Conservation (phyloP, 495 filamentous ascomycete species). For the Penicillium atrosanguineum region DNA sequence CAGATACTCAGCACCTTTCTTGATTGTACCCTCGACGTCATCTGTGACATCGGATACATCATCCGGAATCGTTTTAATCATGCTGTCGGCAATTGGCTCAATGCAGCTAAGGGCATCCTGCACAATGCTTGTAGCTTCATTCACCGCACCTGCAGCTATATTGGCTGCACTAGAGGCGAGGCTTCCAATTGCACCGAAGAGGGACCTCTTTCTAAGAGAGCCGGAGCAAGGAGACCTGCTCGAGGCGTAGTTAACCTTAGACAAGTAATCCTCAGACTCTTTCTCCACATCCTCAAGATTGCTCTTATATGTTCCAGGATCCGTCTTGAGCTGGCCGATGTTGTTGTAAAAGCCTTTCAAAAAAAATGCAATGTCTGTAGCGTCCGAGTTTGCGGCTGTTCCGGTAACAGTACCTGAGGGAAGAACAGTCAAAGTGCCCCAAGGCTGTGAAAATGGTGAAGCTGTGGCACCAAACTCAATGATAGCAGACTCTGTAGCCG, state of each 20-base stretch:
- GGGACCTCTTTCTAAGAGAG: not conserved
- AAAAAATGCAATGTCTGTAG: not conserved
- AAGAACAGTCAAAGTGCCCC: not conserved
- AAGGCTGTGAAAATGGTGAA: not conserved
- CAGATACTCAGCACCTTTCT: constrained; percentile 2
- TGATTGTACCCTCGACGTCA: not conserved
- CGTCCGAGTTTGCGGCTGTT: not conserved
- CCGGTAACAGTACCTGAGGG: not conserved
- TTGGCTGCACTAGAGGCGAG: not conserved
- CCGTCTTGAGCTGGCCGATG: not conserved
- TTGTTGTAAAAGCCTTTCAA: not conserved
- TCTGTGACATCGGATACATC: not conserved
- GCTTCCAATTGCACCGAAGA: not conserved
- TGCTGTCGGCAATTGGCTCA: not conserved
- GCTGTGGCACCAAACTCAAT: not conserved
- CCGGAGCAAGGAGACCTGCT: constrained; percentile 1
- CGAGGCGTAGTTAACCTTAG: not conserved
- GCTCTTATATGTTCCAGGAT: not conserved
- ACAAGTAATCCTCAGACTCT: not conserved
- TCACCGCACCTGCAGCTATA: not conserved
- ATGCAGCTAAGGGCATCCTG: not conserved
- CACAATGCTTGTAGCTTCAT: not conserved
- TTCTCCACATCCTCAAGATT: not conserved
- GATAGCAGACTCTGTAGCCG: not conserved
- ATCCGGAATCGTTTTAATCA: not conserved